These are phyloP conservation scores for Amanita rubescens DNA, from an alignment of 768 basidiomycete genomes.

Conservation along the genomic window DNA sequence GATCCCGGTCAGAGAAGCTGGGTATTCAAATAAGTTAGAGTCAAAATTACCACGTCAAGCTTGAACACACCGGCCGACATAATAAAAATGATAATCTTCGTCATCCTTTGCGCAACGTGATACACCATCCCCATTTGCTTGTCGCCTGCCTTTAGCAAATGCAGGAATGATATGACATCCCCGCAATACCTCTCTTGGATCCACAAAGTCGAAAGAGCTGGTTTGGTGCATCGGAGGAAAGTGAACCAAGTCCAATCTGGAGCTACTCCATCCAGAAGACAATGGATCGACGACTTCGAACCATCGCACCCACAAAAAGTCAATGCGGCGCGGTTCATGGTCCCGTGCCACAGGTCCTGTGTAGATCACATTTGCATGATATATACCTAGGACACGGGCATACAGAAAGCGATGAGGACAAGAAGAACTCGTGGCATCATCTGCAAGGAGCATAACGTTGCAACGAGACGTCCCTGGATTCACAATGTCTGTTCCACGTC, in stretches of 20 bases:
- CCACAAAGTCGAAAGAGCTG: conserved; percentile 35
- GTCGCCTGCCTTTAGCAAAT: conserved; percentile 18
- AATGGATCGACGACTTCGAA: conserved; percentile 6
- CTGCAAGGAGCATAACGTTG: conserved; percentile 23
- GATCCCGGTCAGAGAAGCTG: not conserved
- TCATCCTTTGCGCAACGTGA: conserved; percentile 8
- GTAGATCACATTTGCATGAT: conserved; percentile 19
- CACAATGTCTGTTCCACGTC: conserved; percentile 26
- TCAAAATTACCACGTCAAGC: not conserved
- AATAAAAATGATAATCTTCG: conserved; percentile 23
- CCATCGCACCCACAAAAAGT: conserved; percentile 27
- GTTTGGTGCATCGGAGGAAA: conserved; percentile 22
- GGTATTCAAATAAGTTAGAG: not conserved
- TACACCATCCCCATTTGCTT: conserved; percentile 7
- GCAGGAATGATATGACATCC: conserved; percentile 33
- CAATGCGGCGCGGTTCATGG: conserved; percentile 11
- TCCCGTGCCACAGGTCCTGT: not conserved
- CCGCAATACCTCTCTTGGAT: conserved; percentile 31
- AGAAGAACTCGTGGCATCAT: not conserved
- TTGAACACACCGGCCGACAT: conserved; percentile 27
- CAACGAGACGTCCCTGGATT: conserved; percentile 19
- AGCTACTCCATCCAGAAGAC: conserved; percentile 14
- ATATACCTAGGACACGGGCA: conserved; percentile 19
- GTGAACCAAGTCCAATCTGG: conserved; percentile 21
- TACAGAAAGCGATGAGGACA: conserved; percentile 22